Base-by-base conservation (phyloP, 1,139 yeast species). In the Candida gigantensis region DNA sequence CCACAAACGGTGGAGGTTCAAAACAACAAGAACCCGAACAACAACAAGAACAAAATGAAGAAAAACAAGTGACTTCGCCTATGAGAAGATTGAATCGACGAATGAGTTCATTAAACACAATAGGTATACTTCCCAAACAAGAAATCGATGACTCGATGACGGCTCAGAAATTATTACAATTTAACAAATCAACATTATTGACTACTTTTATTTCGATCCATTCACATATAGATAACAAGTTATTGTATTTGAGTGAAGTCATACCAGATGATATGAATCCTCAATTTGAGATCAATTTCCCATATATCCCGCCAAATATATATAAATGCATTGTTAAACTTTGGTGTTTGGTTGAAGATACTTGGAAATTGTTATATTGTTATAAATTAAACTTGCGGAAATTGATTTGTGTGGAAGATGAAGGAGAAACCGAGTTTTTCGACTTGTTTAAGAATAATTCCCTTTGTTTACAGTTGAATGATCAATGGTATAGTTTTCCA, bases 171-270 rank as follows among this genome's bases (percentile, higher is more conserved):
- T 31, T 51, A 12, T 28, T 41, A 6, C 29, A 40, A 4, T 35
- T 45, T 10, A 47, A 48, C 23, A 27, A 45, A 15, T 34, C 35
- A 26, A 39, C 44, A 17, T 41, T 64, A 36, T 32, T 64, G 3
- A 66, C 61, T 31, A 48, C 61, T 3, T 65, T 65, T 39, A 47
- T 57, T 37, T 51, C 60, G 3, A 39, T 66, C 11, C 67, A 64
- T 38, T 41, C 54, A 16, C 36, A 40, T 1, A 36, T 34, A 16
- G 40, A 39, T 8, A 51, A 48, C 6, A 41, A 44, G 28, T 41
- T 64, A 26, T 33, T 68, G 3, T 66, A 68, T 42, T 51, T 70
- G n/a, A 68, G 74, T 44, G 74, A 67, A 39, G 52, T 65, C 6
- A 45, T 53, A 0, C 33, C 32, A 4, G 37, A 43, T 5, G 56